Evolutionary conservation across 495 filamentous ascomycete genomes (phyloP).

Genomic region (Penicillium cataractarum): DNA sequence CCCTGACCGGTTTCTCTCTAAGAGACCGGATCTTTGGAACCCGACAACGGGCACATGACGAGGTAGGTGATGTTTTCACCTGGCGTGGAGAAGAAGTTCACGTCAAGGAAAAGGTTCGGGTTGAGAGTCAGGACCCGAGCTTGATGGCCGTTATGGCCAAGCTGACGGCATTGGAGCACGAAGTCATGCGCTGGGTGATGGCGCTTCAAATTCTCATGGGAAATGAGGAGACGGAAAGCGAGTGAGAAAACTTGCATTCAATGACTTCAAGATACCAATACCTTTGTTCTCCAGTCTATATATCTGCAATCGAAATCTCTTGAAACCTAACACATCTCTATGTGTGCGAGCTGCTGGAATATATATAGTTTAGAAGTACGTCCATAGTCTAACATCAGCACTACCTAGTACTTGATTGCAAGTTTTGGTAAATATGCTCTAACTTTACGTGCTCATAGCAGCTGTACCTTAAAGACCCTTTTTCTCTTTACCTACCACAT

Average conservation of each 20-base stretch:
- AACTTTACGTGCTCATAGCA: too few relatives aligned
- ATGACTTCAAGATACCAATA: not conserved
- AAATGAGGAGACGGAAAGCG: slow-evolving; percentile 51
- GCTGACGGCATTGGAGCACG: slow-evolving; percentile 77
- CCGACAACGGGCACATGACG: slow-evolving; percentile 74
- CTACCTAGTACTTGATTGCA: not conserved
- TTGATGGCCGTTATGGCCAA: slow-evolving; percentile 88
- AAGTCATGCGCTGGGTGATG: slow-evolving; percentile 65
- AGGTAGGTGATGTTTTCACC: slow-evolving; percentile 71
- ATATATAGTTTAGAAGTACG: not conserved
- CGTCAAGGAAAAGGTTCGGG: slow-evolving; percentile 86
- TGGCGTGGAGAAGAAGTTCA: slow-evolving; percentile 73
- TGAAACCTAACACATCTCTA: too few relatives aligned
- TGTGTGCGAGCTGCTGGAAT: too few relatives aligned
- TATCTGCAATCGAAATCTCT: not conserved
- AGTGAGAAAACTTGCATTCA: slow-evolving; percentile 21
- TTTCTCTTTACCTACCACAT: not conserved
- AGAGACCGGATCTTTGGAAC: slow-evolving; percentile 58
- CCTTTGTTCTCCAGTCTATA: not conserved
- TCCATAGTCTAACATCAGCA: not conserved
- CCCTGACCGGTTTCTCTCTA: slow-evolving; percentile 59
- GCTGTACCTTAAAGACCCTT: too few relatives aligned
- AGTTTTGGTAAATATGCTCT: too few relatives aligned
- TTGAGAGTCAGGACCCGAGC: slow-evolving; percentile 90
- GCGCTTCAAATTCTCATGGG: slow-evolving; percentile 84